Base-by-base conservation (phyloP, 2,329 filamentous ascomycete species). In the Aspergillus udagawae region DNA sequence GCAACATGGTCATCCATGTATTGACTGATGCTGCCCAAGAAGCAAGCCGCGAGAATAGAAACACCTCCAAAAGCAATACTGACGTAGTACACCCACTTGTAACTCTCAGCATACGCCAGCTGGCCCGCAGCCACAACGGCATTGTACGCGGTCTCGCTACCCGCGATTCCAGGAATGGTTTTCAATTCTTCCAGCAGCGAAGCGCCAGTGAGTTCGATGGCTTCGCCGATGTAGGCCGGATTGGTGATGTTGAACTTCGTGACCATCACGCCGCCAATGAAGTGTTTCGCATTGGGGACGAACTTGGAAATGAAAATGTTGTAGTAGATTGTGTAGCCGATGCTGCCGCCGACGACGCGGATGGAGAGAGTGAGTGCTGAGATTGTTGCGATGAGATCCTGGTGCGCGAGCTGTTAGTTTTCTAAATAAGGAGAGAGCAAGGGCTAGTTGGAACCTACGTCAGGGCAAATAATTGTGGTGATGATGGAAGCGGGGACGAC, bases 321-420 rank as follows among this genome's bases (percentile, higher is more conserved):
- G 67, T 85, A 86, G 68, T 79, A 79, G 49, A 82, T 76, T n/a
- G 81, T 80, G 67, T 86, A 88, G 35, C 84, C 86, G 58, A 89
- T 82, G 12, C 82, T 80, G 29, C 86, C 86, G 49, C 87, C 87
- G 38, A 89, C 80, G 54, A 88, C 85, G 41, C 87, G 85, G 62
- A 90, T 83, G n/a, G 85, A 82, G 41, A 90, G 80, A 0, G 87
- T 89, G 23, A 90, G 76, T 5, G 87, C 86, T 1, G 86, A 83
- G 49, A 89, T 80, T 2, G 87, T 89, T 7, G 85, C 87, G 60
- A 90, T 89, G 5, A 89, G 78, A 54, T 89, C 76, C 74, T 75
- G 42, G 44, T 44, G 21, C 55, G n/a, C 25, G 49, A 44, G 10
- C 10, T 20, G 38, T 27, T 29, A 10, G 21, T 35, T 23, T 35